Evolutionary conservation across 192 early-diverging fungal genomes (phyloP), one percentile per base, ranked within the genome.

Genomic region (Cetraspora pellucida): DNA sequence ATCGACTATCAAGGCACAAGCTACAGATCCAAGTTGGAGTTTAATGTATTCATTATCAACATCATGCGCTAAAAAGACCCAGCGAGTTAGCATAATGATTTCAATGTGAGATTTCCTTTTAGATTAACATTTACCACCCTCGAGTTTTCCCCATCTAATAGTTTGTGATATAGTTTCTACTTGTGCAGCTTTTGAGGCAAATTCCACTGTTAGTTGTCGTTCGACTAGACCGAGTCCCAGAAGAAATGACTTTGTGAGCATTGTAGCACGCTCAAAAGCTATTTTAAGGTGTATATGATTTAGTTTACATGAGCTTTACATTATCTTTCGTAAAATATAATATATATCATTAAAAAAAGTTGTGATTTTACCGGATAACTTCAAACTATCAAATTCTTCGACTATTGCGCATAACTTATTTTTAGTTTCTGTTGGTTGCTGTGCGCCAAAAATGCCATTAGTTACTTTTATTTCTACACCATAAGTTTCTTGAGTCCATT

Each of bases 131-230:
- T 63, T 55, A 82, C 86, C 85, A 50, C 82, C 83, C 44, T 83
- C 82, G 9, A 88, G 71, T 46, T 82, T 75, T 37, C 97, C 97
- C 96, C 95, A 99, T 46, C 87, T 87, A 45, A 91, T 86, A 50
- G 95, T 97, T 85, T 99, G 97, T 17, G 93, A 85, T 77, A 85
- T 82, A 3, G 93, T 89, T 81, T 99, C 97, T 11, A 96, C 87
- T 55, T 91, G 89, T 0, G 95, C 92, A 1, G 95, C 95, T 57
- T 75, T 72, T 54, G 90, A 90, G 9, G 94, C 96, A 25, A 90
- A 76, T 73, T 96, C 93, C 0, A 90, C 95, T 5, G 87, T 85
- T 54, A 97, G 75, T 8, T 76, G 86, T 58, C 89, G 82, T 77
- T 95, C 88, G n/a, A 95, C 87, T 23, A 99, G 81, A n/a, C 94